A percentile compares a stretch with the other conserved stretches of the same genome.
Conservation (phyloP, 768 basidiomycete genomes). For the Rhodotorula babjevae region DNA sequence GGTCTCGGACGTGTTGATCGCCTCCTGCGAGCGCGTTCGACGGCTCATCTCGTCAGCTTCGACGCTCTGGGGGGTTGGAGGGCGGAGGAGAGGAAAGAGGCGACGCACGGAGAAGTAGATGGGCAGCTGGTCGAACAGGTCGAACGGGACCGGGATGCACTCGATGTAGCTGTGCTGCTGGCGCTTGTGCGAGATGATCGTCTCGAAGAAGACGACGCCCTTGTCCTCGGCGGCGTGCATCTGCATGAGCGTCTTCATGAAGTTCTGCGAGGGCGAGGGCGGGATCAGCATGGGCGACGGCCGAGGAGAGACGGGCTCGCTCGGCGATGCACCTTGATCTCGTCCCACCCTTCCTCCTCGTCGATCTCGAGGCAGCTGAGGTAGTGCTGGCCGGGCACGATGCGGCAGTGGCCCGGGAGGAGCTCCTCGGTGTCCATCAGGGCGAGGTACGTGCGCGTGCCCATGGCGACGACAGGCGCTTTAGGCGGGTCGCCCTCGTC, state of each 20-base stretch:
- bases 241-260: constrained; percentile 88
- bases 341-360: constrained; percentile 91
- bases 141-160: constrained; percentile 86
- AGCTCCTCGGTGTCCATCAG: constrained; percentile 83
- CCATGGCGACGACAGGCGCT: constrained; percentile 82
- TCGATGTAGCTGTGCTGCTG: constrained; percentile 93
- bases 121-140: constrained; percentile 76
- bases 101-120: constrained; percentile 79
- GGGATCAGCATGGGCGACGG: background rate
- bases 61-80: too few relatives aligned
- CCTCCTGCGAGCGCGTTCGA: constrained; percentile 59
- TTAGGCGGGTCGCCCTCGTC: constrained; percentile 86
- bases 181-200: constrained; percentile 74
- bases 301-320: background rate
- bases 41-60: too few relatives aligned
- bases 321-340: constrained; percentile 66
- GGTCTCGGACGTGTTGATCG: constrained; percentile 81
- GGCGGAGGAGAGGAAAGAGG: too few relatives aligned
- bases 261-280: constrained; percentile 51
- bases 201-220: constrained; percentile 93
- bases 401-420: constrained; percentile 85
- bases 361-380: constrained; percentile 86
- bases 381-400: constrained; percentile 93
- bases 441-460: constrained; percentile 82
- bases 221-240: constrained; percentile 91